These are phyloP conservation scores for Monilinia laxa DNA, from an alignment of 2,329 filamentous ascomycete species.

Conservation along the genomic window DNA sequence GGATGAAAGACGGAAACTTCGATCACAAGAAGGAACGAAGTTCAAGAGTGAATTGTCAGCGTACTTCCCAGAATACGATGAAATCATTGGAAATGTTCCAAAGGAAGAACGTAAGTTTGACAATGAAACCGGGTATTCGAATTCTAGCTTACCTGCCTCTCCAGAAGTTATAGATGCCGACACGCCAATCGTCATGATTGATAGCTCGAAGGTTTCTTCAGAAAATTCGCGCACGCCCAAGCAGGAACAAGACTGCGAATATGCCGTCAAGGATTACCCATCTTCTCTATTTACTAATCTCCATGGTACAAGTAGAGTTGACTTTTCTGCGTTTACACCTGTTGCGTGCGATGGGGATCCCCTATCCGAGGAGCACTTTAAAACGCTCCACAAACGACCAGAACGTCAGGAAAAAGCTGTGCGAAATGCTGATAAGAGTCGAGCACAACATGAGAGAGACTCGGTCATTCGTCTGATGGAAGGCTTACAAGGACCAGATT, in stretches of 20 bases:
- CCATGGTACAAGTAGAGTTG: slow-evolving; percentile 55
- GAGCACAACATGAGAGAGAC: slow-evolving; percentile 65
- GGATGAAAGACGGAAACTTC: slow-evolving; percentile 72
- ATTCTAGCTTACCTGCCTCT: slow-evolving; percentile 29
- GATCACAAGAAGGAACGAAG: slow-evolving; percentile 80
- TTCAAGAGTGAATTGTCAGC: slow-evolving; percentile 88
- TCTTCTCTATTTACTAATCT: slow-evolving; percentile 58
- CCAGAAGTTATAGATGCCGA: slow-evolving; percentile 71
- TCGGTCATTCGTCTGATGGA: slow-evolving; percentile 68
- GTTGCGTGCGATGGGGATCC: slow-evolving; percentile 49
- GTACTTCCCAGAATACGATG: slow-evolving; percentile 93
- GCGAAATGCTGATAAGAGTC: slow-evolving; percentile 62
- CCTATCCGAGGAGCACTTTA: slow-evolving; percentile 55
- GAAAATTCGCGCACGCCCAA: slow-evolving; percentile 31
- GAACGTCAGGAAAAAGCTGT: slow-evolving; percentile 62
- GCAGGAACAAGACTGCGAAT: slow-evolving; percentile 33
- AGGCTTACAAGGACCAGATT: slow-evolving; percentile 85
- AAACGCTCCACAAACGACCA: slow-evolving; percentile 56
- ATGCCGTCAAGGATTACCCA: slow-evolving; percentile 53
- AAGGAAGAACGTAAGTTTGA: slow-evolving; percentile 69
- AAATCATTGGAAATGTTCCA: slow-evolving; percentile 79
- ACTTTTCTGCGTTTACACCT: slow-evolving; percentile 51
- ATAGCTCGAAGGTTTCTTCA: slow-evolving; percentile 46
- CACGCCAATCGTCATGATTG: slow-evolving; percentile 70
- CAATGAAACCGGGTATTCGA: slow-evolving; percentile 29